These are phyloP conservation scores for Grosmannia clavigera DNA, from an alignment of 2,329 filamentous ascomycete genomes.

Conservation along the genomic window DNA sequence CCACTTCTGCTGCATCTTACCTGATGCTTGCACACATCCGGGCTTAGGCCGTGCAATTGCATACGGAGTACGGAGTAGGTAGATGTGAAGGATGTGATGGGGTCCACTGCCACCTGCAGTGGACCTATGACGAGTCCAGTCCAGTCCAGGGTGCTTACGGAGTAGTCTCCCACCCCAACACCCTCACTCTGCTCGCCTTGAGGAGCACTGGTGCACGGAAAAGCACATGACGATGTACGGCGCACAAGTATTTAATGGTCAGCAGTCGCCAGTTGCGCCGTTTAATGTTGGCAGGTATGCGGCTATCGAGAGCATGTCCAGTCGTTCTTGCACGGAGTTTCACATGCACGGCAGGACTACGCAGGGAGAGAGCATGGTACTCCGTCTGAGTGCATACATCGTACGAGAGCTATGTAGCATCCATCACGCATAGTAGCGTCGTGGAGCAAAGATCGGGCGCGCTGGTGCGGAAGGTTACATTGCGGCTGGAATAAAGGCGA, in stretches of 20 bases:
- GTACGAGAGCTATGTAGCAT: no score
- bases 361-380: neutral
- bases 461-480: neutral
- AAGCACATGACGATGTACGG: neutral
- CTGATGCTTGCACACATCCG: neutral
- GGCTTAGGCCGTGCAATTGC: neutral
- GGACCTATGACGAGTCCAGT: neutral
- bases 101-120: neutral
- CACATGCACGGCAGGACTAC: neutral
- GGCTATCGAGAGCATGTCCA: neutral
- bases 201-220: neutral
- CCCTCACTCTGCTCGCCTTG: no score
- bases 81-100: neutral
- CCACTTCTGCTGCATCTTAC: neutral
- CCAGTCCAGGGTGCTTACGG: neutral
- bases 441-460: no score
- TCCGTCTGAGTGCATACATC: no score
- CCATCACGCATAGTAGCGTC: no score
- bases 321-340: no score
- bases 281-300: neutral
- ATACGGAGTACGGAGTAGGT: no score
- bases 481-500: neutral
- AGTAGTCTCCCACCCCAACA: neutral
- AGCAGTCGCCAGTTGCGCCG: neutral
- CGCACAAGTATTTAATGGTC: neutral